phyloP scores from a whole-genome alignment of 257 asterid species.

The Marsdenia floribunda region DNA sequence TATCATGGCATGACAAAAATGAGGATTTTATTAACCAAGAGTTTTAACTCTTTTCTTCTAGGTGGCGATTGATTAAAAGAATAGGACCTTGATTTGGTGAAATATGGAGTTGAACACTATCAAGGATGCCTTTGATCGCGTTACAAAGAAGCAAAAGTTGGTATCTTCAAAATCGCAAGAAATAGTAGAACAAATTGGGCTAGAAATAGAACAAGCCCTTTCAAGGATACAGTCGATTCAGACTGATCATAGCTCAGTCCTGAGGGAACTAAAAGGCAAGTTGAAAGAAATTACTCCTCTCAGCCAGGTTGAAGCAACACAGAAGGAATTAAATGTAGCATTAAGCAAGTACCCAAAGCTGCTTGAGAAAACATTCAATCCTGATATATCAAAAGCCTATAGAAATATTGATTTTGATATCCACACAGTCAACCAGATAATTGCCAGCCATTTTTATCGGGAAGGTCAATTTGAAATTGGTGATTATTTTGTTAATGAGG shows the following conservation, averaged over 20 bases:
- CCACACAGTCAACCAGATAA: constrained; percentile 62
- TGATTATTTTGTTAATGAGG: constrained; percentile 61
- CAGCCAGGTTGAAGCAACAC: constrained; percentile 71
- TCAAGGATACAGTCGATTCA: constrained; percentile 48
- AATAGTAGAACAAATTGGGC: constrained; percentile 56
- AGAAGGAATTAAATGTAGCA: constrained; percentile 68
- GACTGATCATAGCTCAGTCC: constrained; percentile 44
- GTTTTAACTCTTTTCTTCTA: constrained; percentile 17
- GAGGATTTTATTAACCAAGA: constrained; percentile 3
- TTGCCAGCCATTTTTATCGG: constrained; percentile 80
- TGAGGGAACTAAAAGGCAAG: constrained; percentile 59
- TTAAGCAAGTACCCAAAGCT: constrained; percentile 75
- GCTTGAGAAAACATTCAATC: constrained; percentile 70
- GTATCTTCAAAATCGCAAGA: constrained; percentile 76
- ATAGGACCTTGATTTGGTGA: constrained; percentile 21
- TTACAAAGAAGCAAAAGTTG: constrained; percentile 76
- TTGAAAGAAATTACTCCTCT: constrained; percentile 66
- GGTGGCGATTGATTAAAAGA: constrained; percentile 24
- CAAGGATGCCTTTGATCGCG: constrained; percentile 85
- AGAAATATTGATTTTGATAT: constrained; percentile 67
- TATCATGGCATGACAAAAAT: neutral
- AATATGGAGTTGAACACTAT: constrained; percentile 77
- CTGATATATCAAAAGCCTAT: constrained; percentile 85
- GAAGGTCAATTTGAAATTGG: constrained; percentile 83
- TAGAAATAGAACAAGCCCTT: constrained; percentile 67